Evolutionary conservation across 139 green algal genomes (phyloP), one percentile per base, ranked within the genome.

Genomic region (Chlamydomonas urium): DNA sequence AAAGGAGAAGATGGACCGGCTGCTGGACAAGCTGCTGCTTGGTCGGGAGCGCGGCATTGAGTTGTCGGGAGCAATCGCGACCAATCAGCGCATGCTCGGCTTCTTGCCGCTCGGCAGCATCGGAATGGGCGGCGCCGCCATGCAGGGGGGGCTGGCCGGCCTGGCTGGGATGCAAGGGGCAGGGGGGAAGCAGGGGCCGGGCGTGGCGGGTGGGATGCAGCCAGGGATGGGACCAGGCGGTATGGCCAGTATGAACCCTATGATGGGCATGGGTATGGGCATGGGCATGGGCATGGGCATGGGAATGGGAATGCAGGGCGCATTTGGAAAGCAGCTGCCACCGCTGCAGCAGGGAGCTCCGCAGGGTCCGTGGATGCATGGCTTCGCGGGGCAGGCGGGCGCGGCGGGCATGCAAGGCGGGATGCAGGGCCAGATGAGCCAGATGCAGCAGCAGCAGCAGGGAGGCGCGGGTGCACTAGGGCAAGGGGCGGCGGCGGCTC

Each of bases 1-100:
- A 60, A 89, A 89, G 66, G 80, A 89, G 57, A 88, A 86, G 60
- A 90, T 93, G 85, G 85, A 93, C 75, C 67, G 60, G 2, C 67
- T 93, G 57, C 65, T 93, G 68, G 88, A 93, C 21, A 89, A 87
- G 66, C 75, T 93, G 36, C 85, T 88, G 65, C 70, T 73, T 0
- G 75, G 78, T 1, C 70, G 85, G 4, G 85, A 90, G 65, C 75
- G 73, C 0, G 84, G 84, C 36, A 73, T 90, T 10, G 84, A 88
- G 65, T 77, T 90, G 68, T 73, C 61, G 4, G 80, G 82, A 0
- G 81, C 82, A 2, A 90, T 92, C 4, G 81, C 65, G 0, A 75
- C 31, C 58, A 66, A 74, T 53, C 75, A 77, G 65, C 69, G 73
- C 61, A 66, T 77, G 57, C 42, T 79, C 35, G 38, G 45, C 8